Evolutionary conservation across 192 early-diverging fungal species (phyloP).

Genomic region (Linnemannia elongata): DNA sequence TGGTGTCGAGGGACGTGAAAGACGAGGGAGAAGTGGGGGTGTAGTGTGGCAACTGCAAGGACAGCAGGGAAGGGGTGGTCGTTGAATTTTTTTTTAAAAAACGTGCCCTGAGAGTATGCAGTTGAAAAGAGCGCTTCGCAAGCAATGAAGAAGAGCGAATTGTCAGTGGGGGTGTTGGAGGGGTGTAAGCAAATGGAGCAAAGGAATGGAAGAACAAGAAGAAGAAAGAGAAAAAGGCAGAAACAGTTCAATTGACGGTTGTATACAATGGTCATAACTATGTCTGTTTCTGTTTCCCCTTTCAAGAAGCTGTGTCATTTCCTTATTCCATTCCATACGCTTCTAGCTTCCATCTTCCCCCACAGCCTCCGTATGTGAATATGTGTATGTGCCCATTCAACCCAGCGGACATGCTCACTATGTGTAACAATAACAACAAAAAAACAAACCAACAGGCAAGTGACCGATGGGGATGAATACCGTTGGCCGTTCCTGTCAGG

Average conservation of each 20-base stretch:
- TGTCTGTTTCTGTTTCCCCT: background rate
- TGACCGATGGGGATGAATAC: background rate
- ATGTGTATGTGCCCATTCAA: slow-evolving; percentile 2
- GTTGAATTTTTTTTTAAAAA: background rate
- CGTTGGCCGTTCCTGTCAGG: slow-evolving; percentile 11
- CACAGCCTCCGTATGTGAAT: background rate
- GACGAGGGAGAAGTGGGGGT: background rate
- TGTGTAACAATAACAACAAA: background rate
- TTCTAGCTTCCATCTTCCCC: slow-evolving; percentile 25
- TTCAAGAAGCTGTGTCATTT: background rate
- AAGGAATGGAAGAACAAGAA: too few relatives aligned
- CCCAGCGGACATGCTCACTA: background rate
- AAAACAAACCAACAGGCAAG: too few relatives aligned
- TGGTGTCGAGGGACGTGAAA: background rate
- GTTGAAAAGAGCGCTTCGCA: too few relatives aligned
- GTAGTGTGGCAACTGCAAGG: background rate
- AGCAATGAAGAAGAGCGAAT: background rate
- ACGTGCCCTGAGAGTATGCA: background rate
- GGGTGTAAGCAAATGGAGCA: too few relatives aligned
- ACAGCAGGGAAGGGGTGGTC: background rate
- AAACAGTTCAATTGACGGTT: too few relatives aligned
- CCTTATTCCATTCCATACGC: slow-evolving; percentile 16
- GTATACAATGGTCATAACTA: background rate
- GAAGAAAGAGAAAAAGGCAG: background rate
- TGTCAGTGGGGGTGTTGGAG: background rate